phyloP scores from a whole-genome alignment of 768 basidiomycete genomes.

The Amanita jacksonii region DNA sequence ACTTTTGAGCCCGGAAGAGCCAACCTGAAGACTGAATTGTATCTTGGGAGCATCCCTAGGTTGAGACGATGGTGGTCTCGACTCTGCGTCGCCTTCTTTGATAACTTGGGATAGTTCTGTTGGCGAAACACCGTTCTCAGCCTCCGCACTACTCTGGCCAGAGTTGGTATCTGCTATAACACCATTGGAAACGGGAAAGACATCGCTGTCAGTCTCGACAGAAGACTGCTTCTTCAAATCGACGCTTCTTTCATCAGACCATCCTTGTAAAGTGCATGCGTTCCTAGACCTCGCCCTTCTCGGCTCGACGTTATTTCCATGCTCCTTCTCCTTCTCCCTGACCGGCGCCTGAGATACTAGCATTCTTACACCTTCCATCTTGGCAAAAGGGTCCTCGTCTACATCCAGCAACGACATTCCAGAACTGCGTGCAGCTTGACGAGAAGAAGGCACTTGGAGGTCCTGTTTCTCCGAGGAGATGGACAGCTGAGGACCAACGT shows the following conservation, averaged over 20 bases:
- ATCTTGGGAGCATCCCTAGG: conserved; percentile 15
- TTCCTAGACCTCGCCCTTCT: not conserved
- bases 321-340: conserved; percentile 2
- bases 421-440: conserved; percentile 21
- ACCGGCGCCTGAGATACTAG: conserved; percentile 17
- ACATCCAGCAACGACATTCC: conserved; percentile 22
- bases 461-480: conserved; percentile 5
- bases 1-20: conserved; percentile 3
- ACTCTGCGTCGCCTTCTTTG: conserved; percentile 5
- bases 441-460: conserved; percentile 14
- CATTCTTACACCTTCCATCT: conserved; percentile 42
- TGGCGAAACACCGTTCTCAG: conserved; percentile 4
- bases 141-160: not conserved
- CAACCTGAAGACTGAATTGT: not conserved
- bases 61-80: conserved; percentile 15
- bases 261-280: not conserved
- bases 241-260: not conserved
- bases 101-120: not conserved
- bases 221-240: conserved; percentile 4
- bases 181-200: not conserved
- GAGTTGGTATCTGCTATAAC: conserved; percentile 4
- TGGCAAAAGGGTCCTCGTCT: conserved; percentile 52
- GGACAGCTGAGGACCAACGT: not conserved
- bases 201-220: conserved; percentile 2
- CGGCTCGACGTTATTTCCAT: not conserved